Evolutionary conservation across 164 flowering plant species (phyloP), one percentile per base, ranked within the genome.

Genomic region (Hamamelis virginiana): DNA sequence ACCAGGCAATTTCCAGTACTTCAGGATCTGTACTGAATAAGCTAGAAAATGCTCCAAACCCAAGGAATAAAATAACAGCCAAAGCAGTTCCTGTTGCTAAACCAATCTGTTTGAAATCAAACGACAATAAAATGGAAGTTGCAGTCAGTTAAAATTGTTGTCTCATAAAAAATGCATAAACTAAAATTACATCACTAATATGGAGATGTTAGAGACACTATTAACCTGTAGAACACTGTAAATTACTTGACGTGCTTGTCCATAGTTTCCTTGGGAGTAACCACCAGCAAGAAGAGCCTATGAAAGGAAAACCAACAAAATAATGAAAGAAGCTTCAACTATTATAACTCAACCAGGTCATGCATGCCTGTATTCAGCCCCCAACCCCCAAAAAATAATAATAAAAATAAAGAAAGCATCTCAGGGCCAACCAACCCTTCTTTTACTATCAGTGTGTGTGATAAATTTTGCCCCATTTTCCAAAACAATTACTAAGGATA

Each of bases 281-380:
- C 72, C 78, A 74, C 84, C 75, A 18, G 97, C 97, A 72, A 95
- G 93, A 74, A 95, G 91, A 72, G 96, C 87, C 98, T 92, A 84
- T 23, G 18, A 77, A n/a, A 77, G 26, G 65, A 77, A 70, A 26
- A 68, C 43, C 44, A 41, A 28, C 19, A 26, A 18, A 10, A 25
- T 43, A 38, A 56, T 52, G 22, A 64, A 27, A 16, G 65, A 33
- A 51, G 27, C 56, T 8, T 64, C n/a, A 63, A 21, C 27, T 46
- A 63, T 63, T 21, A 44, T 13, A 21, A 22, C 52, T 33, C 41
- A 23, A 4, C 18, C 16, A 64, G 53, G 13, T 46, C 56, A 19
- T 64, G 53, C 38, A 22, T 47, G 25, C n/a, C n/a, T 47, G 27
- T 45, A 13, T 45, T 33, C 2, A 2, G 41, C 41, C n/a, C n/a